These are phyloP conservation scores for Talaromyces sp. DNA, from an alignment of 2,329 filamentous ascomycete genomes.

Conservation along the genomic window DNA sequence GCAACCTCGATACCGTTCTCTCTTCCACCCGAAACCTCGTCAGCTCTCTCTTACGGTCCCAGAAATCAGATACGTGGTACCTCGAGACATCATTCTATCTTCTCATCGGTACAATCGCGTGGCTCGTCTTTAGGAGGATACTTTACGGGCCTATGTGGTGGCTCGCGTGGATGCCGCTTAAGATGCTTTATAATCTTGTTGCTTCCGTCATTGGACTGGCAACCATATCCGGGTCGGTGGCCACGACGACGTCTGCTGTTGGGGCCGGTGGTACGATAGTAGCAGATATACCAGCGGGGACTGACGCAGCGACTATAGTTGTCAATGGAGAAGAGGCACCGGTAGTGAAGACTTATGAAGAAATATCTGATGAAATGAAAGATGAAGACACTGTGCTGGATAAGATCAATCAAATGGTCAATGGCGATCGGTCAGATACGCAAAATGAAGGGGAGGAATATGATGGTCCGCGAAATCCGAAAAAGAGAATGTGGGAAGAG, in stretches of 20 bases:
- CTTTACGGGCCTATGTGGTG: slow-evolving; percentile 89
- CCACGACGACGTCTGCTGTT: slow-evolving; percentile 22
- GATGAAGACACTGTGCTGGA: slow-evolving; percentile 40
- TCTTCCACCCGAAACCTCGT: slow-evolving; percentile 71
- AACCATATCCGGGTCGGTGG: slow-evolving; percentile 35
- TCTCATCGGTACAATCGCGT: slow-evolving; percentile 70
- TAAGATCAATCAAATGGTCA: slow-evolving; percentile 40
- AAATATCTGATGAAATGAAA: slow-evolving; percentile 21
- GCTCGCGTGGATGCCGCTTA: slow-evolving; percentile 80
- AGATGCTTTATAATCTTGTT: slow-evolving; percentile 59
- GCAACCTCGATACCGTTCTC: slow-evolving; percentile 72
- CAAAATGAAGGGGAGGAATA: slow-evolving; percentile 25
- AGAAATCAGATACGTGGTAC: slow-evolving; percentile 98
- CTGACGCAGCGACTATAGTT: slow-evolving; percentile 8
- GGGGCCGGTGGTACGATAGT: slow-evolving; percentile 21
- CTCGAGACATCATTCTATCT: slow-evolving; percentile 85
- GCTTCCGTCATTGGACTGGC: slow-evolving; percentile 56
- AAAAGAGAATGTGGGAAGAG: slow-evolving; percentile 50
- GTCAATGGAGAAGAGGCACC: slow-evolving; percentile 9
- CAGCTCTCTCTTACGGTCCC: slow-evolving; percentile 73
- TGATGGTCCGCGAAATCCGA: slow-evolving; percentile 44
- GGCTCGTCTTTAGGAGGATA: slow-evolving; percentile 80
- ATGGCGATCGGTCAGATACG: slow-evolving; percentile 18
- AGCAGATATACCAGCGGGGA: slow-evolving; percentile 20
- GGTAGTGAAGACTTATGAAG: slow-evolving; percentile 23